Conservation (phyloP, 73 alveolate genomes). For the Paramecium caudatum region DNA sequence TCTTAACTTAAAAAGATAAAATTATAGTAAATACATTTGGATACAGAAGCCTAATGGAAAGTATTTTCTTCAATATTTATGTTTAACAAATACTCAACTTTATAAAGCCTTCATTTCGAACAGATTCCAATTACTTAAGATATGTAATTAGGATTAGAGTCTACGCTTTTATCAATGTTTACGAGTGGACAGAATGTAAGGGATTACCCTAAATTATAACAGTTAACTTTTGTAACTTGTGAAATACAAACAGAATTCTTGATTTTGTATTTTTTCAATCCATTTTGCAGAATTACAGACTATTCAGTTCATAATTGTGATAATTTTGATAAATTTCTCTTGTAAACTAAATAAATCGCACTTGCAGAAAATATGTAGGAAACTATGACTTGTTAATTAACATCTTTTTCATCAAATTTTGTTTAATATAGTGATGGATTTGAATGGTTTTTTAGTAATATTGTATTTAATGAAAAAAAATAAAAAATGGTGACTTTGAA, state of each 20-base stretch:
- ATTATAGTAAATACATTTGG: background rate
- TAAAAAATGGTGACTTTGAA: background rate
- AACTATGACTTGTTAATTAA: background rate
- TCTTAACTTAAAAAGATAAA: background rate
- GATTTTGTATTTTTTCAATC: background rate
- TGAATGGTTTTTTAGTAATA: background rate
- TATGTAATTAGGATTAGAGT: too few relatives aligned
- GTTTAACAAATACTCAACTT: background rate
- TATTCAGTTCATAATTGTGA: background rate
- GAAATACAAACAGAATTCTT: slow-evolving; percentile 16
- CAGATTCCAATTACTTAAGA: too few relatives aligned
- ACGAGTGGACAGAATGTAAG: too few relatives aligned
- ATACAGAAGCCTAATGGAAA: background rate
- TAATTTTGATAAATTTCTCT: slow-evolving; percentile 1
- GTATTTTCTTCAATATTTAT: background rate
- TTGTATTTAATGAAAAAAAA: background rate
- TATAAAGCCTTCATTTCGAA: too few relatives aligned
- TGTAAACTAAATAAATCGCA: background rate
- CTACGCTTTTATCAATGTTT: too few relatives aligned
- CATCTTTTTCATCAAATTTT: background rate
- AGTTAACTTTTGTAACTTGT: background rate
- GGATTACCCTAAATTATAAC: background rate
- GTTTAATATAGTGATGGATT: slow-evolving; percentile 9
- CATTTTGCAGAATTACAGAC: background rate
- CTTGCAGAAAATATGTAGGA: background rate